Evolutionary conservation across 2,329 filamentous ascomycete species (phyloP).

Genomic region (Rhynchosporium graminicola): DNA sequence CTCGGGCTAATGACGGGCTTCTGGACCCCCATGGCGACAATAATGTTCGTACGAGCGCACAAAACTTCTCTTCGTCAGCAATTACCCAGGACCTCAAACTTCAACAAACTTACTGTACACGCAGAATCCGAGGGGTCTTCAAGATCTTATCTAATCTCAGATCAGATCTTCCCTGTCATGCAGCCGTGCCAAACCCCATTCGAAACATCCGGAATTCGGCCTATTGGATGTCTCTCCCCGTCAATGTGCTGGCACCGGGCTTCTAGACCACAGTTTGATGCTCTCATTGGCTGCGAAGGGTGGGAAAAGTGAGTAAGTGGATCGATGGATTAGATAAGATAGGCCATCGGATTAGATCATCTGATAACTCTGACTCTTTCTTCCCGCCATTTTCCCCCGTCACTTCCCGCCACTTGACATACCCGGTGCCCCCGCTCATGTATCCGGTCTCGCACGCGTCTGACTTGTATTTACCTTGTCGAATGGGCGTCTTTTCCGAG

Average conservation of each 20-base stretch:
- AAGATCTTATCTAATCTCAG: conserved; percentile 4
- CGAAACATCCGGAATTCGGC: conserved; percentile 7
- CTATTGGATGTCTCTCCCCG: background rate
- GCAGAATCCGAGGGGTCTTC: background rate
- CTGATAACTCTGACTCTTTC: conserved; percentile 7
- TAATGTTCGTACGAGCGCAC: background rate
- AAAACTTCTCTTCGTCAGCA: background rate
- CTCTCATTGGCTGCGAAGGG: background rate
- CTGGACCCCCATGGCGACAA: conserved; percentile 1
- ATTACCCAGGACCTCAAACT: background rate
- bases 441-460: conserved; percentile 6
- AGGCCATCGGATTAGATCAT: conserved; percentile 9
- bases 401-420: background rate
- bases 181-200: background rate
- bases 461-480: background rate
- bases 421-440: conserved; percentile 2
- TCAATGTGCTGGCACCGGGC: background rate
- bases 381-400: background rate
- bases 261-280: background rate
- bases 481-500: no score
- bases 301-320: background rate
- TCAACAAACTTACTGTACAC: background rate
- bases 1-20: background rate
- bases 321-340: conserved; percentile 3
- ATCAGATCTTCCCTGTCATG: conserved; percentile 13